Percentiles rank a stretch among this genome's conserved stretches.
Conservation (phyloP, 495 filamentous ascomycete species). For the Penicillium crystallinum region DNA sequence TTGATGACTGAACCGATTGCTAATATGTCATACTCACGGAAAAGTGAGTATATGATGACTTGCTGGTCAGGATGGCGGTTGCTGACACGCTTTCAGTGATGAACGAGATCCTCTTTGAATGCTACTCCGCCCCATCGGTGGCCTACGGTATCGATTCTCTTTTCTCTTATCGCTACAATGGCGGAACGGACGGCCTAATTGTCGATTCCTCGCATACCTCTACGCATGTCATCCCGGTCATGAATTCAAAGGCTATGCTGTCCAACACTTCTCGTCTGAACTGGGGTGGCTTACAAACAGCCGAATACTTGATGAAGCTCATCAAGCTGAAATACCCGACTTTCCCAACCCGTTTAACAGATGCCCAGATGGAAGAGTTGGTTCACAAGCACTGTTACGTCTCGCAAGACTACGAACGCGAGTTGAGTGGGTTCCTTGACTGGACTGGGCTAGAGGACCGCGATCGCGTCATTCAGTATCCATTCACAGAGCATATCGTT, state of each 20-base stretch:
- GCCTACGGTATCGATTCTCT: slow-evolving; percentile 93
- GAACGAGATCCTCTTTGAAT: slow-evolving; percentile 95
- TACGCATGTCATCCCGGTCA: slow-evolving; percentile 92
- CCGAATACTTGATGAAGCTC: slow-evolving; percentile 86
- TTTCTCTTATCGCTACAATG: slow-evolving; percentile 90
- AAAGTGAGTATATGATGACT: slow-evolving; percentile 53
- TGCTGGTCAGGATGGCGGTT: not conserved
- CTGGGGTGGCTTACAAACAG: slow-evolving; percentile 86
- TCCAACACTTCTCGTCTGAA: slow-evolving; percentile 82
- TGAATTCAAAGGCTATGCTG: slow-evolving; percentile 76
- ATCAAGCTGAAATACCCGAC: slow-evolving; percentile 88
- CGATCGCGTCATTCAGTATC: slow-evolving; percentile 84
- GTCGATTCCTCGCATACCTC: slow-evolving; percentile 88
- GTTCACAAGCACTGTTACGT: slow-evolving; percentile 89
- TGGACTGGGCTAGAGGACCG: slow-evolving; percentile 86
- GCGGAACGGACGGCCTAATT: slow-evolving; percentile 81
- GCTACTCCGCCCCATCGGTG: slow-evolving; percentile 80
- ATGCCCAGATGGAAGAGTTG: slow-evolving; percentile 79
- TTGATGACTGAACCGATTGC: slow-evolving; percentile 96
- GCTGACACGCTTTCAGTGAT: slow-evolving; percentile 58
- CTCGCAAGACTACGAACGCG: slow-evolving; percentile 72
- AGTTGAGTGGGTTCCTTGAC: slow-evolving; percentile 69
- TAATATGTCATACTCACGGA: slow-evolving; percentile 78
- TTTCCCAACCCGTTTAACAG: slow-evolving; percentile 78
- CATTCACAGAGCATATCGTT: slow-evolving; percentile 84